phyloP scores from a whole-genome alignment of 2,329 filamentous ascomycete genomes.

The Aspergillus persii region DNA sequence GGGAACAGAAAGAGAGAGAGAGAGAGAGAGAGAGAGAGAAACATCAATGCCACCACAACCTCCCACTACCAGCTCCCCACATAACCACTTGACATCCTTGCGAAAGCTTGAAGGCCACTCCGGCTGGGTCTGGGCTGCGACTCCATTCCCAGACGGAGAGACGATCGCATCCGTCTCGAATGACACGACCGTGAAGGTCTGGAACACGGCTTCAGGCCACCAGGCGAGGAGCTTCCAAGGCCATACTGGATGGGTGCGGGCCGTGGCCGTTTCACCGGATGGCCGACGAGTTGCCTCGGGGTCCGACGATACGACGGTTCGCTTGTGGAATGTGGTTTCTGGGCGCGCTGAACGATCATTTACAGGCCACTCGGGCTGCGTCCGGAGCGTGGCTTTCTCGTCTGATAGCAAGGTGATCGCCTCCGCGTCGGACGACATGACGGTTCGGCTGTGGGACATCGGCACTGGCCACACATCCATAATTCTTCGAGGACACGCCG shows the following conservation, averaged over 20 bases:
- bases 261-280: slow-evolving; percentile 13
- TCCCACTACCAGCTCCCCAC: not conserved
- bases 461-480: not conserved
- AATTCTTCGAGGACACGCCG: slow-evolving; percentile 21
- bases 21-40: not conserved
- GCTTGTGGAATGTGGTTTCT: not conserved
- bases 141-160: not conserved
- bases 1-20: not conserved
- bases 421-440: slow-evolving; percentile 10
- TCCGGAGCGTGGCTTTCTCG: slow-evolving; percentile 24
- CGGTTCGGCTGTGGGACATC: slow-evolving; percentile 13
- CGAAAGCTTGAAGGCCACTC: slow-evolving; percentile 1
- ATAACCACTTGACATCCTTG: not conserved
- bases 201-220: not conserved
- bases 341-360: not conserved
- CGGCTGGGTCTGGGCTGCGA: not conserved
- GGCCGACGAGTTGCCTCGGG: not conserved
- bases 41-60: not conserved
- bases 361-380: not conserved
- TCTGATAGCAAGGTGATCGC: slow-evolving; percentile 18
- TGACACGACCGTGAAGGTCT: not conserved
- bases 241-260: slow-evolving; percentile 1
- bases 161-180: not conserved
- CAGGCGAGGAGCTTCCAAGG: not conserved
- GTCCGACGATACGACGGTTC: not conserved